Evolutionary conservation across 306 rosid species (phyloP).

Genomic region (Canavalia ensiformis): DNA sequence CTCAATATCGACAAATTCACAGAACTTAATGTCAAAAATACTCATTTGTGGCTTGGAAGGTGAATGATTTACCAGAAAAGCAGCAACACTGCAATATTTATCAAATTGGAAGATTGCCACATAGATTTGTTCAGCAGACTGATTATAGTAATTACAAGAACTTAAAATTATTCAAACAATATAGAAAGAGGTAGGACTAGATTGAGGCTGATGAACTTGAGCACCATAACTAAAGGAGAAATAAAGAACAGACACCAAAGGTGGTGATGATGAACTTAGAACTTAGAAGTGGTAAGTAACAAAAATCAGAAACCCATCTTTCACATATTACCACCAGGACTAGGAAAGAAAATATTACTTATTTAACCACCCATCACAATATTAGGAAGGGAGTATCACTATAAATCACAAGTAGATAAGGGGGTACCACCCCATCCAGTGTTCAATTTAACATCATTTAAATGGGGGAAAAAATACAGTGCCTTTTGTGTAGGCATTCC

Average conservation of each 20-base stretch:
- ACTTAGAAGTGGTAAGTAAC: background rate
- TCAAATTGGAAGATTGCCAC: conserved; percentile 16
- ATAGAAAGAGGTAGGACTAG: conserved; percentile 15
- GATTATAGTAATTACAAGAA: conserved; percentile 29
- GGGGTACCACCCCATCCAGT: conserved; percentile 6
- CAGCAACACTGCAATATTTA: conserved; percentile 4
- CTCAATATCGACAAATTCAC: conserved; percentile 1
- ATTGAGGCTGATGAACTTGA: conserved; percentile 19
- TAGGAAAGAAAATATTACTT: conserved; percentile 33
- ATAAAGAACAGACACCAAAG: background rate
- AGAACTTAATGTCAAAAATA: conserved; percentile 1
- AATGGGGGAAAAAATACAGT: conserved; percentile 12
- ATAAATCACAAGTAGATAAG: conserved; percentile 10
- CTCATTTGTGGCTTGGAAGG: conserved; percentile 13
- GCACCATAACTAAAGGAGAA: conserved; percentile 9
- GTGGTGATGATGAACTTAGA: conserved; percentile 17
- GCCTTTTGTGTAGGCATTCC: background rate
- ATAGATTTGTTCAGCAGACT: background rate
- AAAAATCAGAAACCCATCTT: conserved; percentile 32
- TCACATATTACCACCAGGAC: conserved; percentile 23
- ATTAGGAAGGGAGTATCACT: conserved; percentile 20
- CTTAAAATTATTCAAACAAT: conserved; percentile 25
- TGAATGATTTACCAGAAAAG: background rate
- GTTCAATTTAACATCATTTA: conserved; percentile 35
- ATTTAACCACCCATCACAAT: conserved; percentile 27